Base-by-base conservation (phyloP, 306 rosid species). In the Gleditsia sinensis region DNA sequence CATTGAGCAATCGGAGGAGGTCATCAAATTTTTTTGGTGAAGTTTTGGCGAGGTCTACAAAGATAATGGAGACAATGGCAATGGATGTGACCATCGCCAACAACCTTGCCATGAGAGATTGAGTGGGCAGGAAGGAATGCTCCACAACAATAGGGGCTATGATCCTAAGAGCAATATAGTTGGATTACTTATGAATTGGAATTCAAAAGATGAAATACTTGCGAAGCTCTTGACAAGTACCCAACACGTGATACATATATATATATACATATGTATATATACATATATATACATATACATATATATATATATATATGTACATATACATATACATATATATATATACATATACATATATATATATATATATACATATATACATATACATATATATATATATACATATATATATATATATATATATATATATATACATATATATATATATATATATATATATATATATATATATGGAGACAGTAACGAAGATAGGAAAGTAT, bases 51-150 rank as follows among this genome's bases (percentile, higher is more conserved):
- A n/a, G 49, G 65, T 68, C 67, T 6, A 65, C 81, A 14, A 79
- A 32, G 27, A 83, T 62, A 37, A 36, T 13, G 78, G 83, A 64
- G 64, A 85, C 49, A 42, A 74, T 68, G 68, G 82, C 61, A 24
- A 66, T 48, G 8, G 70, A 7, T 0, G 71, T 30, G 25, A 49
- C 13, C 23, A 63, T 61, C 10, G 36, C 50, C 74, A 71, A 70
- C 61, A 68, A 37, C 72, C n/a, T 40, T 49, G 75, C 80, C 88
- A 74, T 75, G 67, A 61, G 67, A 34, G 48, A 61, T 61, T 61
- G 46, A 20, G 67, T 36, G 48, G 12, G 67, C 28, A 17, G 78
- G 72, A 66, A 72, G 69, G 67, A 48, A 76, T 17, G 23, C 49
- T 34, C 68, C 68, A 19, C 68, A 42, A 20, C 20, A 24, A 30